Conservation (phyloP, 495 filamentous ascomycete species). For the Hamigera avellanea region DNA sequence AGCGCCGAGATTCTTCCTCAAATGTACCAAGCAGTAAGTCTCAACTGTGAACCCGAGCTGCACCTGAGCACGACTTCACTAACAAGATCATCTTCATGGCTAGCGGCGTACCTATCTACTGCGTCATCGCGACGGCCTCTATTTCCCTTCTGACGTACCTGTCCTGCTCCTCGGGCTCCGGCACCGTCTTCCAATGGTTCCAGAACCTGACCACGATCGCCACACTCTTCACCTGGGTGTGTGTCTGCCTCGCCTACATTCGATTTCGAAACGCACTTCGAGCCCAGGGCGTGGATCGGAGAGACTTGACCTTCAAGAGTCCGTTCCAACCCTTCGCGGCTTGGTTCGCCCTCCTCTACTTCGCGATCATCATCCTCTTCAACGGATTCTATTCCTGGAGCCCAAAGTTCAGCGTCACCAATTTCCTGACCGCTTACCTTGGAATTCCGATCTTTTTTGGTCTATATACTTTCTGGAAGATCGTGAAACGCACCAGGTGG, state of each 20-base stretch:
- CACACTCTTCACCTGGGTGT: constrained; percentile 42
- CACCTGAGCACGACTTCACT: neutral
- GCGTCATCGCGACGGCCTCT: constrained; percentile 16
- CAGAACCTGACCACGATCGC: constrained; percentile 35
- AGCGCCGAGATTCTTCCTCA: constrained; percentile 43
- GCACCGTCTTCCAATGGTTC: constrained; percentile 41
- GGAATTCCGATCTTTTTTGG: constrained; percentile 35
- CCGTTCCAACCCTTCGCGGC: constrained; percentile 41
- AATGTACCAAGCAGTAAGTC: neutral
- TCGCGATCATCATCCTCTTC: constrained; percentile 17
- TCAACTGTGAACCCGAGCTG: neutral
- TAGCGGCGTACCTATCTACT: constrained; percentile 20
- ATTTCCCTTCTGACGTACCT: constrained; percentile 21
- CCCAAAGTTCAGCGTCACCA: constrained; percentile 1
- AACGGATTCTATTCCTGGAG: constrained; percentile 13
- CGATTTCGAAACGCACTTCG: constrained; percentile 39
- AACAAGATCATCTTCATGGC: constrained; percentile 9
- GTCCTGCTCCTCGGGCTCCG: constrained; percentile 13
- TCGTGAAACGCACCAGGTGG: constrained; percentile 36
- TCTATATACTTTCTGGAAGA: constrained; percentile 43
- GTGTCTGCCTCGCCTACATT: constrained; percentile 42
- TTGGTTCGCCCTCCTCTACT: constrained; percentile 40
- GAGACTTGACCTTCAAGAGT: constrained; percentile 38
- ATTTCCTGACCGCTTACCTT: constrained; percentile 41
- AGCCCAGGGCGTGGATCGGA: constrained; percentile 40